Base-by-base conservation (phyloP, 2,329 filamentous ascomycete genomes). In the Penicillium hordei region DNA sequence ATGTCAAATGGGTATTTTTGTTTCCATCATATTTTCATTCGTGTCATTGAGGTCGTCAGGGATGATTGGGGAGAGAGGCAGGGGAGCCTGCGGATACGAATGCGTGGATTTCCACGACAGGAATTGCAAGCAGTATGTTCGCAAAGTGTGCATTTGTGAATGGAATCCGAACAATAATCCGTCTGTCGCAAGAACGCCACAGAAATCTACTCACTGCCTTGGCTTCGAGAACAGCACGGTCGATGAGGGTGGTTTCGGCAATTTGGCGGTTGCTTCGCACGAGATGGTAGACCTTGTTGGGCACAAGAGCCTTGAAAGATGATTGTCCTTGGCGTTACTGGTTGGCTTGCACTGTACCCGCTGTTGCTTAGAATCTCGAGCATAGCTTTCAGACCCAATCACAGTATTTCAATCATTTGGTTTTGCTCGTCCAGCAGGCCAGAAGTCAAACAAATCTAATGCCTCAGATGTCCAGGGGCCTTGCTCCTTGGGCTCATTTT, bases 171-270 rank as follows among this genome's bases (percentile, higher is more conserved):
- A 79, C 68, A 0, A 69, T 63, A 2, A 70, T 70, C 31, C 76
- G 74, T 1, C 81, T 79, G 70, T 89, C 86, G 57, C 86, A 89
- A 39, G 72, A 69, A 63, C 86, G 89, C 17, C 81, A 72, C 13
- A 78, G 77, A 13, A 73, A 70, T 56, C 76, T 81, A 31, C 53
- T 63, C 15, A 64, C 55, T 25, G 66, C 68, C 13, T 57, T 58
- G 8, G 45, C 29, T 52, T 67, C 48, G 42, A 75, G 52, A 7
- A 60, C 55, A 17, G 19, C 5, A 13, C 56, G 49, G 17, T 64
- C 48, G 2, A 66, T 19, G 7, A 33, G 31, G 31, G 31, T 15
- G 5, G 38, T 29, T 7, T 60, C 31, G 7, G 34, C 44, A 4
- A 64, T 33, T 8, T 58, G 36, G 36, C 66, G 48, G 17, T 31